phyloP scores from a whole-genome alignment of 345 rosid species.

The Hevea brasiliensis region DNA sequence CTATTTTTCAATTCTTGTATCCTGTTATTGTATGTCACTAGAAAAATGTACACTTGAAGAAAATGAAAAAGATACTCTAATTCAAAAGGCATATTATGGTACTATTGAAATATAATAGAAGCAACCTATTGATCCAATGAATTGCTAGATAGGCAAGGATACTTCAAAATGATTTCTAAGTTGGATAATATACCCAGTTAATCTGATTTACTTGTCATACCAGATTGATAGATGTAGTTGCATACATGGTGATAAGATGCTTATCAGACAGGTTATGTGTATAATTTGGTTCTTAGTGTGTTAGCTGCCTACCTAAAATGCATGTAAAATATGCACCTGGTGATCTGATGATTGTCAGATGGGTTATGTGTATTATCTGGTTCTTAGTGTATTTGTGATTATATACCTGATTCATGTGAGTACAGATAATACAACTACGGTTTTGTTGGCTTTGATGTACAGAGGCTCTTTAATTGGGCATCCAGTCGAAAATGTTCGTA shows the following conservation, averaged over 20 bases:
- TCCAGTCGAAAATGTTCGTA: slow-evolving; percentile 86
- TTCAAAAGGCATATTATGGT: not conserved
- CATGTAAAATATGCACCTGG: no score
- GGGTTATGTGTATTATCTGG: not conserved
- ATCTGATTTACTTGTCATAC: not conserved
- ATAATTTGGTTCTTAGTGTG: not conserved
- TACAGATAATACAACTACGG: not conserved
- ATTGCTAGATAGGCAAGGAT: not conserved
- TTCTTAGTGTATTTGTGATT: slow-evolving; percentile 1
- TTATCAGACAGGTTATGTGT: not conserved
- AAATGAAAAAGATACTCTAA: not conserved
- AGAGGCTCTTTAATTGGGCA: slow-evolving; percentile 96
- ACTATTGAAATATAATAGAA: not conserved
- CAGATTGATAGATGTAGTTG: not conserved
- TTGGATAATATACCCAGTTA: not conserved
- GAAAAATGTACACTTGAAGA: not conserved
- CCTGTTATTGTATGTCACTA: not conserved
- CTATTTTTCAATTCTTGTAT: not conserved
- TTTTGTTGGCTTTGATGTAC: slow-evolving; percentile 22
- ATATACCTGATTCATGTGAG: not conserved
- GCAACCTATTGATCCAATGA: not conserved
- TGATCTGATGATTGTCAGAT: no score
- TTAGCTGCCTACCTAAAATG: no score
- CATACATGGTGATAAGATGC: not conserved
- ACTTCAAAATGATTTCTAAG: not conserved